Conservation (phyloP, 345 rosid species). For the Theobroma cacao region DNA sequence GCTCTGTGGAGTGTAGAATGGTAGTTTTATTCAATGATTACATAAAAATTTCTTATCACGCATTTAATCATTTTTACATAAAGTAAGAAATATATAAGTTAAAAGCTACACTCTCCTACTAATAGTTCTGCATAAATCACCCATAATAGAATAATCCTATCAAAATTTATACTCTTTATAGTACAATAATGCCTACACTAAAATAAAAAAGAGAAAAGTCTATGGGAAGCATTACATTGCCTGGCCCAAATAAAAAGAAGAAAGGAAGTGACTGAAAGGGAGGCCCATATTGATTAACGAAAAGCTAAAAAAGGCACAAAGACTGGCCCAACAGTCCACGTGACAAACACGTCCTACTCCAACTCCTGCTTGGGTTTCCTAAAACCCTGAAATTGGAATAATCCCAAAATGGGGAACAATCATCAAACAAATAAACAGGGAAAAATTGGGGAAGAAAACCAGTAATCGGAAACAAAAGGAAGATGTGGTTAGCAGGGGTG, state of each 20-base stretch:
- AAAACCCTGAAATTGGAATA: conserved; percentile 14
- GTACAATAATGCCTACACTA: no score
- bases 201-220: no score
- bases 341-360: neutral
- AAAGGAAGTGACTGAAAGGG: neutral
- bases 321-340: neutral
- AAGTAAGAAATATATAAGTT: no score
- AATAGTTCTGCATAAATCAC: no score
- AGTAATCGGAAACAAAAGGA: neutral
- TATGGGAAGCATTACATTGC: no score
- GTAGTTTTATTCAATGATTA: no score
- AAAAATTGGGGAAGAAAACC: neutral
- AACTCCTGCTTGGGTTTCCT: neutral
- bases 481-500: conserved; percentile 12
- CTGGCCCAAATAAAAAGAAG: neutral
- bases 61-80: no score
- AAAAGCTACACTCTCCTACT: no score
- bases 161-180: no score
- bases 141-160: no score
- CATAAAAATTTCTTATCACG: no score
- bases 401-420: neutral
- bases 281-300: neutral
- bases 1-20: no score
- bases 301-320: neutral
- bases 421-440: neutral